These are phyloP conservation scores for Colletotrichum sp. DNA, from an alignment of 2,329 filamentous ascomycete species.

Conservation along the genomic window DNA sequence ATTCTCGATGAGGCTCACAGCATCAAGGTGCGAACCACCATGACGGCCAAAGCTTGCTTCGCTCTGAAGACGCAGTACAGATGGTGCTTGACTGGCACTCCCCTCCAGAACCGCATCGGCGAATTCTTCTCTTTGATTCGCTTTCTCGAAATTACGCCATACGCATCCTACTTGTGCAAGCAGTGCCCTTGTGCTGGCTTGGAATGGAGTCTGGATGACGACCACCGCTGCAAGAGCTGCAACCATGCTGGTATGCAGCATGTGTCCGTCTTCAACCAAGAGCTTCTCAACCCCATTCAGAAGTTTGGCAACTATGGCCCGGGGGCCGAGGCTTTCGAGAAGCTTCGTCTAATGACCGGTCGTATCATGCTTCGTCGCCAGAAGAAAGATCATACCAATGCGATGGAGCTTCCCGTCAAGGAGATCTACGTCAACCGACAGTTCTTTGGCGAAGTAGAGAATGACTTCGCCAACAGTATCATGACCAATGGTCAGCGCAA, in stretches of 20 bases:
- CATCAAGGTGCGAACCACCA: conserved; percentile 89
- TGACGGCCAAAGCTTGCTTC: conserved; percentile 94
- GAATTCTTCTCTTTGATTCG: conserved; percentile 95
- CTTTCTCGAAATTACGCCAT: conserved; percentile 87
- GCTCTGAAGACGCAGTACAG: conserved; percentile 87
- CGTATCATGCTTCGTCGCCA: conserved; percentile 95
- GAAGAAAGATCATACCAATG: conserved; percentile 90
- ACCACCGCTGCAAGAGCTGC: conserved; percentile 75
- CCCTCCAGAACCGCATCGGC: conserved; percentile 94
- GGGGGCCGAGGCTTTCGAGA: conserved; percentile 75
- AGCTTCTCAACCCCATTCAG: conserved; percentile 85
- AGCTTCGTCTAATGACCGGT: conserved; percentile 86
- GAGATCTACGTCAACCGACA: conserved; percentile 91
- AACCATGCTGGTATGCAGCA: conserved; percentile 47
- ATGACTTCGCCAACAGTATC: conserved; percentile 93
- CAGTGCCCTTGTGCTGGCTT: conserved; percentile 79
- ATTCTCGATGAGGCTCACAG: conserved; percentile 96
- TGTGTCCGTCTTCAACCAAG: conserved; percentile 82
- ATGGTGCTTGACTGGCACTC: conserved; percentile 95
- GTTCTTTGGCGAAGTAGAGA: conserved; percentile 96
- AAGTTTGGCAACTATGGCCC: conserved; percentile 63
- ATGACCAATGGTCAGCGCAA: conserved; percentile 89
- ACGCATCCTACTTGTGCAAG: conserved; percentile 94
- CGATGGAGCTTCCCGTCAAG: conserved; percentile 96
- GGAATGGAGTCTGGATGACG: conserved; percentile 80